A percentile compares a stretch with the other conserved stretches of the same genome.
These are phyloP conservation scores for Penicillium sp. DNA, from an alignment of 2,329 filamentous ascomycete species.

Conservation along the genomic window DNA sequence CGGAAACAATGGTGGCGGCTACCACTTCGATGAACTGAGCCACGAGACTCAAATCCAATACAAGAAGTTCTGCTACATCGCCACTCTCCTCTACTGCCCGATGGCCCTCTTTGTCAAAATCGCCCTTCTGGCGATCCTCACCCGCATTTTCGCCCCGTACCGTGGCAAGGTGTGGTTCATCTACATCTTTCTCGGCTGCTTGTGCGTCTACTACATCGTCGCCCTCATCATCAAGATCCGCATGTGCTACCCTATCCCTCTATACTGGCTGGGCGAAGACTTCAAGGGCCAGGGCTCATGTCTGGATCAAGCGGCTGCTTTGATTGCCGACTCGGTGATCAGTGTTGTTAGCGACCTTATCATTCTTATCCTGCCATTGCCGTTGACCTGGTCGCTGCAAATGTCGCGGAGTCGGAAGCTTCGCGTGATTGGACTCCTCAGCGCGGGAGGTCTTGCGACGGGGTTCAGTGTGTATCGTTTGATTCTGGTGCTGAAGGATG, in stretches of 20 bases:
- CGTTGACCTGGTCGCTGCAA: constrained; percentile 43
- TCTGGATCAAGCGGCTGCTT: constrained; percentile 39
- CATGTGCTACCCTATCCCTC: constrained; percentile 40
- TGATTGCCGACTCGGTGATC: constrained; percentile 43
- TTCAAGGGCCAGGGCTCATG: constrained; percentile 27
- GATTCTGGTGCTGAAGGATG: constrained; percentile 36
- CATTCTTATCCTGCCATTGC: constrained; percentile 40
- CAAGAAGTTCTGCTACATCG: constrained; percentile 39
- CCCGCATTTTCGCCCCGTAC: constrained; percentile 41
- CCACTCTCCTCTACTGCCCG: constrained; percentile 44
- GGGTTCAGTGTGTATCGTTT: constrained; percentile 43
- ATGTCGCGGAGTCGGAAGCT: constrained; percentile 40
- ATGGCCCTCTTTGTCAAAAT: constrained; percentile 43
- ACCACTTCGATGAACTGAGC: constrained; percentile 31
- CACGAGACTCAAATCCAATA: constrained; percentile 23
- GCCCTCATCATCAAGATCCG: constrained; percentile 41
- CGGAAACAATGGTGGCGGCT: constrained; percentile 39
- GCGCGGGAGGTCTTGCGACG: constrained; percentile 42
- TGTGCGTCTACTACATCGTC: constrained; percentile 39
- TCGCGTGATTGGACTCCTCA: constrained; percentile 39
- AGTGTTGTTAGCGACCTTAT: constrained; percentile 41
- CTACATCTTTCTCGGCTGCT: constrained; percentile 36
- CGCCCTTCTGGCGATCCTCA: constrained; percentile 41
- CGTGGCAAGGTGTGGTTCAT: constrained; percentile 36
- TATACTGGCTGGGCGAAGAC: constrained; percentile 34